Conservation (phyloP, 805 yeast species). For the Candida orba region DNA sequence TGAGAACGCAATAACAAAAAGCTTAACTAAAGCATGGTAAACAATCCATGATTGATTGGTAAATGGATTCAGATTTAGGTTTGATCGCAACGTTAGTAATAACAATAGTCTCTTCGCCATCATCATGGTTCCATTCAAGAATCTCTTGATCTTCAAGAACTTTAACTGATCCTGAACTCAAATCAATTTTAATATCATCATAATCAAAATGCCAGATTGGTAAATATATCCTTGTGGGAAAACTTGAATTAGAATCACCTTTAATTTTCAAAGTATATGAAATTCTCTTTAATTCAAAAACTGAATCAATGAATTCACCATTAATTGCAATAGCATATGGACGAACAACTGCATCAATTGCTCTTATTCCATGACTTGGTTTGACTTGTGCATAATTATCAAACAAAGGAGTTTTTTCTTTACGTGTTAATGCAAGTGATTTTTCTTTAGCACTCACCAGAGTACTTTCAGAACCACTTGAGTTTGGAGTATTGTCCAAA, state of each 20-base stretch:
- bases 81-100: slow-evolving; percentile 11
- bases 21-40: neutral
- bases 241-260: slow-evolving; percentile 19
- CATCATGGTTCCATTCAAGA: slow-evolving; percentile 65
- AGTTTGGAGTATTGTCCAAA: neutral
- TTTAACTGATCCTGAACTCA: slow-evolving; percentile 50
- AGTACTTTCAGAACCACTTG: slow-evolving; percentile 1
- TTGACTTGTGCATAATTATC: neutral
- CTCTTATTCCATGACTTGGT: slow-evolving; percentile 55
- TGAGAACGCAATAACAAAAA: neutral
- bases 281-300: slow-evolving; percentile 48
- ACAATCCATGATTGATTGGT: slow-evolving; percentile 2
- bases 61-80: neutral
- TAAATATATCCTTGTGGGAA: slow-evolving; percentile 52
- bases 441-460: neutral
- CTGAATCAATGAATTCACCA: slow-evolving; percentile 50
- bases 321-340: slow-evolving; percentile 64
- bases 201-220: slow-evolving; percentile 67
- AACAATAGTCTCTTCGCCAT: slow-evolving; percentile 31
- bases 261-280: slow-evolving; percentile 42
- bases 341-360: slow-evolving; percentile 64
- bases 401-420: neutral
- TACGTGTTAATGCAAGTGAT: neutral
- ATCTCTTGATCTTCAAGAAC: slow-evolving; percentile 45
- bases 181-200: slow-evolving; percentile 39